phyloP scores from a whole-genome alignment of 495 filamentous ascomycete species.

The Penicillium salamii region DNA sequence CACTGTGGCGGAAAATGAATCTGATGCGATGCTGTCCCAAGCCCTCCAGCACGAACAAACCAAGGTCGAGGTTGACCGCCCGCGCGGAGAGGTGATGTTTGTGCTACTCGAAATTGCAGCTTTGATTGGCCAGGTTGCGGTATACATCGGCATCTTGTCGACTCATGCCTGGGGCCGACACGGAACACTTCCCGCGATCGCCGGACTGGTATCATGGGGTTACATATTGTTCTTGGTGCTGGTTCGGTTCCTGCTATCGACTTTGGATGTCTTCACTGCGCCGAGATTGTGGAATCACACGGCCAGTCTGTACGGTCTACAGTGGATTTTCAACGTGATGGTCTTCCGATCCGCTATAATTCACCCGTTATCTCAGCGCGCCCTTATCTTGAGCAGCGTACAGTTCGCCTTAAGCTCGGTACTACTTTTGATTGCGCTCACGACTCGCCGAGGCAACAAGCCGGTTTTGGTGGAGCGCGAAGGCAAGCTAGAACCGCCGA shows the following conservation, averaged over 20 bases:
- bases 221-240: constrained; percentile 77
- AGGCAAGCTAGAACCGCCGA: constrained; percentile 78
- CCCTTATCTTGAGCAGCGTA: constrained; percentile 58
- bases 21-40: constrained; percentile 60
- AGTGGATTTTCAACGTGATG: constrained; percentile 74
- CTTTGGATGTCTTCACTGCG: constrained; percentile 57
- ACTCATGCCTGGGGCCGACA: constrained; percentile 53
- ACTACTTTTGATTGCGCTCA: constrained; percentile 70
- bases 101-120: constrained; percentile 72
- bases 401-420: constrained; percentile 74
- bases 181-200: constrained; percentile 59
- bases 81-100: constrained; percentile 65
- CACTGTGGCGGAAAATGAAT: constrained; percentile 56
- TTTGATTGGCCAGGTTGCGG: constrained; percentile 64
- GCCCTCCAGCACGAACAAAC: constrained; percentile 64
- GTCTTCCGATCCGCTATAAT: constrained; percentile 84
- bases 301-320: constrained; percentile 74
- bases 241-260: constrained; percentile 69
- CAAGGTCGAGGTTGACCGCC: constrained; percentile 71
- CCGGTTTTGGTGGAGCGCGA: constrained; percentile 82
- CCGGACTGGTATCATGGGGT: constrained; percentile 67
- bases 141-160: constrained; percentile 61
- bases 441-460: constrained; percentile 89
- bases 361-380: constrained; percentile 58
- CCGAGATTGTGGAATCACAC: constrained; percentile 92